Evolutionary conservation across 495 filamentous ascomycete genomes (phyloP), one percentile per base, ranked within the genome.

Genomic region (Letharia lupina): DNA sequence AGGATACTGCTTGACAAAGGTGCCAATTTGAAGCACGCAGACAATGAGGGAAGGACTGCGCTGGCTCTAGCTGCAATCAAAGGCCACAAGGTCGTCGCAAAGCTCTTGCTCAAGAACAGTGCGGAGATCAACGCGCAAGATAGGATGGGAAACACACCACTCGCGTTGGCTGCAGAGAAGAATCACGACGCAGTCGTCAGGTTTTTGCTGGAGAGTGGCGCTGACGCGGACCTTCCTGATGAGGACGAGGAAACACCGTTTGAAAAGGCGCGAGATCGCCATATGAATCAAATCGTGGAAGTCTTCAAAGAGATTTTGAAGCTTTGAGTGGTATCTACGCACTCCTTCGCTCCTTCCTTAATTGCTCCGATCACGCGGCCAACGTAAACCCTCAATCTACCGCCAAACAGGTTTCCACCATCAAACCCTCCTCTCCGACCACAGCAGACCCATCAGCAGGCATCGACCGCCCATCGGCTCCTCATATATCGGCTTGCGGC

Each of bases 81-180:
- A 45, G 66, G 73, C 18, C 68, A 71, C 35, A 70, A 71, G 48
- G 61, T 57, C 28, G 59, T 72, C 33, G 70, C 69, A 1, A 67
- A 61, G 41, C 23, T 72, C 31, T 57, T 74, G 23, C 63, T 75
- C 60, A 69, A 71, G 15, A 63, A 65, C 3, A 67, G 68, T 9
- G 72, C 73, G 13, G 61, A 69, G 33, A 69, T 72, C 39, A 63
- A 74, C 31, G 64, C 65, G 31, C 64, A 64, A 20, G 72, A 74
- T 47, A 63, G 62, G 5, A 62, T 67, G 40, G 72, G 72, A 13
- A 69, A 69, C 15, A 74, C 73, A 12, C 72, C 73, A 5, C 73
- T 74, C 33, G 73, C 70, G 5, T 35, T 66, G n/a, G 70, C 72
- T 60, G 61, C 67, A 10, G 63, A 62, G 44, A 57, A 54, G 28